Evolutionary conservation across 2,329 filamentous ascomycete genomes (phyloP).

Genomic region (Claviceps maximensis): DNA sequence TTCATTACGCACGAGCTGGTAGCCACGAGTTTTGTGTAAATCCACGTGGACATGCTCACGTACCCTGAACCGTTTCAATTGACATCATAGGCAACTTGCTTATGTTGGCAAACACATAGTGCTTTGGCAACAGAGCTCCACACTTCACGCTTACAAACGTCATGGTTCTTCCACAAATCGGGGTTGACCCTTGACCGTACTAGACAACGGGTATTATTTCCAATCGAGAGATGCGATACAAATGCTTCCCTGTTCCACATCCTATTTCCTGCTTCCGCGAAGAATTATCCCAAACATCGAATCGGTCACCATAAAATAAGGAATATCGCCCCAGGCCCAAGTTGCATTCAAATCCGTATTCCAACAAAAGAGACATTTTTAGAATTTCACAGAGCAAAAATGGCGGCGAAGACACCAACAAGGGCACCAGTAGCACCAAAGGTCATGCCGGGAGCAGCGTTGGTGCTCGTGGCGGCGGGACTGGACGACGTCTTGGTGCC

Average conservation of each 20-base stretch:
- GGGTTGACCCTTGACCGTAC: neutral
- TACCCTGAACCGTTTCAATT: too few relatives aligned
- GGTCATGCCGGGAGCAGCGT: conserved; percentile 1
- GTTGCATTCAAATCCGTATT: neutral
- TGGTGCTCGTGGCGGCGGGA: neutral
- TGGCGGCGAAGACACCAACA: conserved; percentile 34
- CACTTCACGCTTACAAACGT: neutral
- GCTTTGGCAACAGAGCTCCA: neutral
- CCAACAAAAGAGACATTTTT: neutral
- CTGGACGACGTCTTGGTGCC: conserved; percentile 12
- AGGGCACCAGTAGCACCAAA: conserved; percentile 28
- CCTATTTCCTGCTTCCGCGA: neutral
- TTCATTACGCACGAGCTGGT: too few relatives aligned
- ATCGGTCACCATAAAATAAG: neutral
- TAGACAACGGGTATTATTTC: conserved; percentile 1
- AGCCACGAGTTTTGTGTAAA: too few relatives aligned
- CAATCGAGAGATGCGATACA: neutral
- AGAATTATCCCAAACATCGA: neutral
- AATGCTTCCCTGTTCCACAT: neutral
- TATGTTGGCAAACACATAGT: too few relatives aligned
- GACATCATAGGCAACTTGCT: too few relatives aligned
- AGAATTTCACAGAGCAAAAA: conserved; percentile 34
- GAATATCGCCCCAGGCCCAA: neutral
- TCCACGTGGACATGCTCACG: too few relatives aligned
- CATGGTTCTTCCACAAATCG: neutral